These are phyloP conservation scores for Hygrophorus russula DNA, from an alignment of 768 basidiomycete species.

Conservation along the genomic window DNA sequence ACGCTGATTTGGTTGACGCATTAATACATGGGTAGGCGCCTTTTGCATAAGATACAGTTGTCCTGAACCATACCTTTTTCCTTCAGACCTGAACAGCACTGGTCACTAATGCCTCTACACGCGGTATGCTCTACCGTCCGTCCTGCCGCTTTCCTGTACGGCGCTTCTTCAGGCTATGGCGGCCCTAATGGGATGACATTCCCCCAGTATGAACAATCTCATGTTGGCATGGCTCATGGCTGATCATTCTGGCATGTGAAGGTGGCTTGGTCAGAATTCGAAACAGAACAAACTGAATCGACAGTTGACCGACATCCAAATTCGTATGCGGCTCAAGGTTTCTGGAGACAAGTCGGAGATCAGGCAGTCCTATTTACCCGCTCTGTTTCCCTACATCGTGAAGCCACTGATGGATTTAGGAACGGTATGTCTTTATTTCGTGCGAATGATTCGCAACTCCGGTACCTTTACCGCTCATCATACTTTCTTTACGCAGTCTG, in stretches of 20 bases:
- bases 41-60: background rate
- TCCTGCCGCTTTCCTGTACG: constrained; percentile 80
- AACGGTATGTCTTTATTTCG: constrained; percentile 38
- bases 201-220: constrained; percentile 55
- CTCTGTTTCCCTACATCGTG: constrained; percentile 75
- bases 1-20: constrained; percentile 86
- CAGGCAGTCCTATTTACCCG: constrained; percentile 82
- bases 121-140: constrained; percentile 83
- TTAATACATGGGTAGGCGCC: constrained; percentile 78
- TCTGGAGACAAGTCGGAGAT: constrained; percentile 88
- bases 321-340: constrained; percentile 88
- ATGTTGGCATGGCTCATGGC: background rate
- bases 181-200: constrained; percentile 63
- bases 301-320: constrained; percentile 82
- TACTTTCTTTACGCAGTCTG: constrained; percentile 37
- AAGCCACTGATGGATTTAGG: constrained; percentile 67
- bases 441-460: background rate
- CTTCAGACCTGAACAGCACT: constrained; percentile 82
- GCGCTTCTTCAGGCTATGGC: constrained; percentile 52
- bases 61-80: background rate
- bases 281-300: constrained; percentile 76
- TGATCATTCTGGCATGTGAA: constrained; percentile 18
- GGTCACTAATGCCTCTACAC: constrained; percentile 90
- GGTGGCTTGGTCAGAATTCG: constrained; percentile 98
- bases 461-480: background rate